Evolutionary conservation across 805 yeast species (phyloP).

Genomic region (Candida loeiensis): DNA sequence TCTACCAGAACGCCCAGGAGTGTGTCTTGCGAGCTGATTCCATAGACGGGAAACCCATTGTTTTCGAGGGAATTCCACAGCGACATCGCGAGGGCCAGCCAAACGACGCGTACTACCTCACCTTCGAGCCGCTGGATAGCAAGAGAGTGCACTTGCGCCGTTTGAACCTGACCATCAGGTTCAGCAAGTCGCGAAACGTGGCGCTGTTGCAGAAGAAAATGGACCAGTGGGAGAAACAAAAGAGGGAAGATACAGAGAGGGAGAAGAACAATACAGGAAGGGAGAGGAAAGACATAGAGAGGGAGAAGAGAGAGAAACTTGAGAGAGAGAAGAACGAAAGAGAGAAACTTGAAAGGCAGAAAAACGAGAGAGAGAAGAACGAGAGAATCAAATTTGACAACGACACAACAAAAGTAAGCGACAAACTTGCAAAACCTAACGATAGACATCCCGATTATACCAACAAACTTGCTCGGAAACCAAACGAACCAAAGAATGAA

Average conservation of each 20-base stretch:
- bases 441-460: too few species aligned
- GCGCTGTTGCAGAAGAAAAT: constrained; percentile 25
- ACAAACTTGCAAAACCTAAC: too few species aligned
- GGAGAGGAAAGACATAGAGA: background rate
- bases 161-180: constrained; percentile 31
- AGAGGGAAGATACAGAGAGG: background rate
- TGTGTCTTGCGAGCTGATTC: constrained; percentile 31
- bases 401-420: too few species aligned
- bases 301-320: background rate
- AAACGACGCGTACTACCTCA: constrained; percentile 32
- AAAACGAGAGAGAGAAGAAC: constrained; percentile 5
- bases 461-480: too few species aligned
- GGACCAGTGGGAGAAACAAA: constrained; percentile 19
- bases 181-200: constrained; percentile 37
- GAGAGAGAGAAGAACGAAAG: constrained; percentile 1
- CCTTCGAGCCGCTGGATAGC: constrained; percentile 16
- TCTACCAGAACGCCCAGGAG: constrained; percentile 34
- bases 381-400: too few species aligned
- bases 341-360: constrained; percentile 8
- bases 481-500: too few species aligned
- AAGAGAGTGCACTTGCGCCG: constrained; percentile 21
- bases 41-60: constrained; percentile 23
- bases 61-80: constrained; percentile 40
- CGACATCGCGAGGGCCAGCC: constrained; percentile 17
- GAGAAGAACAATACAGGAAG: constrained; percentile 3